A percentile compares a stretch with the other conserved stretches of the same genome.
Conservation (phyloP, 345 rosid genomes). For the Pugionium cornutum region DNA sequence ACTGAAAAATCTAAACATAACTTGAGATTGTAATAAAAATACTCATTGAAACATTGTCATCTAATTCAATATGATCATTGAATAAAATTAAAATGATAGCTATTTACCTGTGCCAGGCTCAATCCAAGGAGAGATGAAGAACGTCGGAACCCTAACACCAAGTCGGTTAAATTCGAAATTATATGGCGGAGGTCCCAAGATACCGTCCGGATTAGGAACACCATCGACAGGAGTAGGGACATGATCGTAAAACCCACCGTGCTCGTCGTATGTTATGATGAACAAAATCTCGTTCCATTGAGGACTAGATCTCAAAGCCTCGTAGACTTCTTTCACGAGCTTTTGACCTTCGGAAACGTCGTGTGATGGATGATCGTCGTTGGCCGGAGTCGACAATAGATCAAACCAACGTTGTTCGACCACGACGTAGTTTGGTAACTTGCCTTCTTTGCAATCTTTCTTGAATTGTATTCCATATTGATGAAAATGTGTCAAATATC, state of each 20-base stretch:
- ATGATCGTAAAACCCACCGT: conserved; percentile 65
- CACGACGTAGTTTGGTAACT: conserved; percentile 54
- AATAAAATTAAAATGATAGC: not conserved
- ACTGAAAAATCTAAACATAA: too few species aligned
- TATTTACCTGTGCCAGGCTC: conserved; percentile 52
- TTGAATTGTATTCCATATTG: conserved; percentile 47
- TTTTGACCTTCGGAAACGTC: conserved; percentile 58
- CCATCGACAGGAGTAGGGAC: conserved; percentile 51
- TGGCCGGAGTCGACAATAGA: conserved; percentile 44
- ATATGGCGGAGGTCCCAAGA: conserved; percentile 51
- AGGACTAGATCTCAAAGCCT: conserved; percentile 53
- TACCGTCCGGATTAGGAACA: conserved; percentile 56
- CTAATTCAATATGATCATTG: too few species aligned
- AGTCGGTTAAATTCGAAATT: conserved; percentile 55
- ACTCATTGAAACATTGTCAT: too few species aligned
- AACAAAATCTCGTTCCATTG: conserved; percentile 58
- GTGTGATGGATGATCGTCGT: conserved; percentile 60
- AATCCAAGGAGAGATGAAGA: conserved; percentile 61
- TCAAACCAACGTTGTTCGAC: conserved; percentile 52
- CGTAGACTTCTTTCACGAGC: conserved; percentile 57
- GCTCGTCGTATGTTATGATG: conserved; percentile 54
- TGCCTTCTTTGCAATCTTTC: conserved; percentile 51
- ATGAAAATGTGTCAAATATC: conserved; percentile 48
- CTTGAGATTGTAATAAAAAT: too few species aligned
- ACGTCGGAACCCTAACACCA: conserved; percentile 58